These are phyloP conservation scores for Pleurozium schreberi DNA, from an alignment of 225 moss, liverwort and hornwort genomes.

Conservation along the genomic window DNA sequence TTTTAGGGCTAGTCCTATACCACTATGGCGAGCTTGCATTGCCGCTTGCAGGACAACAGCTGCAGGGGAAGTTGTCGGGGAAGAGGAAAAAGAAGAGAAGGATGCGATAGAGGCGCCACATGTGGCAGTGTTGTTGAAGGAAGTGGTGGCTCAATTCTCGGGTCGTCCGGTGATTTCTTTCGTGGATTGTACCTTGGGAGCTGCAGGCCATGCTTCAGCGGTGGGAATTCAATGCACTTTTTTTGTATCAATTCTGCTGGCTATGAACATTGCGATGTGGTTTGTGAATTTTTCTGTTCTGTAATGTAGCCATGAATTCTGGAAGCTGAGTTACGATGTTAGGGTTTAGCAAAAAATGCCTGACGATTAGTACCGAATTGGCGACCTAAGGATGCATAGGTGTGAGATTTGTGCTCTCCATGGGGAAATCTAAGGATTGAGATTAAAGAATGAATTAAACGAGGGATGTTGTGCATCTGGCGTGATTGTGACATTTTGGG, in stretches of 20 bases:
- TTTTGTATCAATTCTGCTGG: background rate
- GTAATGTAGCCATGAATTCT: background rate
- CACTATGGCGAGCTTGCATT: background rate
- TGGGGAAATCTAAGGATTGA: background rate
- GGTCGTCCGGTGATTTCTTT: constrained; percentile 52
- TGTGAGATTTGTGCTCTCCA: background rate
- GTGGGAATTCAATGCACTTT: constrained; percentile 1
- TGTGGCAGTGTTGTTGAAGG: constrained; percentile 76
- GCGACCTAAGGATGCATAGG: background rate
- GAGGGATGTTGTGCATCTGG: background rate
- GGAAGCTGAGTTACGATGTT: background rate
- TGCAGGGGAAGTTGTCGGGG: background rate
- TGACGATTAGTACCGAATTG: background rate
- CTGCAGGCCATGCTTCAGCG: constrained; percentile 80
- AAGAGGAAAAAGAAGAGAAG: background rate
- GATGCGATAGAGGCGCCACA: constrained; percentile 17
- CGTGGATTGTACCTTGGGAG: constrained; percentile 92
- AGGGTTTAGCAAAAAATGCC: background rate
- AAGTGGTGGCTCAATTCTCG: constrained; percentile 64
- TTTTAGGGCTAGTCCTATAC: background rate
- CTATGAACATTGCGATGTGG: background rate
- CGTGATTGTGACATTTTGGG: background rate
- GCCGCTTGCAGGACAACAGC: background rate
- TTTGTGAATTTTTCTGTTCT: background rate
- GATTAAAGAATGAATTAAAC: background rate